Evolutionary conservation across 2,329 filamentous ascomycete genomes (phyloP).

Genomic region (Chaetothyriales sp.): DNA sequence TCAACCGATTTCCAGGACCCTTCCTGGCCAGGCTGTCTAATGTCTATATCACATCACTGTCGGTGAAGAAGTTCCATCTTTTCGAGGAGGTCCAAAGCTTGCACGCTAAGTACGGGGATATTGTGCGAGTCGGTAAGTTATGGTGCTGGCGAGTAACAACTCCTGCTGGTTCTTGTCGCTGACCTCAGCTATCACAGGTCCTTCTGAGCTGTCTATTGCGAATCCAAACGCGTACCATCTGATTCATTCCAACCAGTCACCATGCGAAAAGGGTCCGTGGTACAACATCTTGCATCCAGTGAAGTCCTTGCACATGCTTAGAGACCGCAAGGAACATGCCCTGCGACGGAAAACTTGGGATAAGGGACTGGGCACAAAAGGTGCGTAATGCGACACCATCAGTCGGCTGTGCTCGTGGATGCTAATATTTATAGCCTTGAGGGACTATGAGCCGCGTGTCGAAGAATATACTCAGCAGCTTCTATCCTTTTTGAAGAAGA

Average conservation of each 20-base stretch:
- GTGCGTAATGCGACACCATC: not conserved
- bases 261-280: slow-evolving; percentile 29
- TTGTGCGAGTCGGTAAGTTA: slow-evolving; percentile 10
- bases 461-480: slow-evolving; percentile 25
- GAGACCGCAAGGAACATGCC: slow-evolving; percentile 27
- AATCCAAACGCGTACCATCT: slow-evolving; percentile 20
- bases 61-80: slow-evolving; percentile 1
- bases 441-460: slow-evolving; percentile 30
- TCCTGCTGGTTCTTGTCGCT: not conserved
- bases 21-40: slow-evolving; percentile 14
- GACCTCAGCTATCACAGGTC: not conserved
- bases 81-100: slow-evolving; percentile 5
- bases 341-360: slow-evolving; percentile 29
- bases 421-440: slow-evolving; percentile 25
- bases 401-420: not conserved
- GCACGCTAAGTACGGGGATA: slow-evolving; percentile 13
- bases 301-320: slow-evolving; percentile 26
- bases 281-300: slow-evolving; percentile 27
- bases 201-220: slow-evolving; percentile 11
- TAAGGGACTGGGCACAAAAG: slow-evolving; percentile 18
- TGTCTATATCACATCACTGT: slow-evolving; percentile 5
- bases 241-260: slow-evolving; percentile 27
- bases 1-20: slow-evolving; percentile 23
- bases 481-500: slow-evolving; percentile 20
- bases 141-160: no score